These are phyloP conservation scores for Lachnellula suecica DNA, from an alignment of 2,329 filamentous ascomycete genomes.

Conservation along the genomic window DNA sequence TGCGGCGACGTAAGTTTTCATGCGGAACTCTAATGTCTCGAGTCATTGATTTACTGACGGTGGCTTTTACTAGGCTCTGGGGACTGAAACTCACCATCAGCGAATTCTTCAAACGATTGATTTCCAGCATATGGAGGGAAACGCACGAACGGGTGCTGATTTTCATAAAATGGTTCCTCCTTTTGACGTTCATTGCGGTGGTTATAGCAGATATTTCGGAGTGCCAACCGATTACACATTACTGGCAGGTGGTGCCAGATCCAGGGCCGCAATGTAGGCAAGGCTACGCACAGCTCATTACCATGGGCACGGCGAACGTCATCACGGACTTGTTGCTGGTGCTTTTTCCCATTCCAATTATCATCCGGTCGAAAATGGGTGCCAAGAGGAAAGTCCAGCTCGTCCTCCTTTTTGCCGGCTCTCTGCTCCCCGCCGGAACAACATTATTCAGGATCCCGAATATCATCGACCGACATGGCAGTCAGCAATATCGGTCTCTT, in stretches of 20 bases:
- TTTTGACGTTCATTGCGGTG: constrained; percentile 77
- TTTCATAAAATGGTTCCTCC: constrained; percentile 72
- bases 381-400: constrained; percentile 78
- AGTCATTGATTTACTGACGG: constrained; percentile 10
- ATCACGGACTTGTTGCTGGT: constrained; percentile 86
- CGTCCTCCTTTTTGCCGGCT: constrained; percentile 78
- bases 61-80: constrained; percentile 76
- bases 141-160: constrained; percentile 71
- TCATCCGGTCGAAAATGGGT: constrained; percentile 74
- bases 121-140: constrained; percentile 75
- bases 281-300: constrained; percentile 82
- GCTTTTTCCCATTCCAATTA: constrained; percentile 85
- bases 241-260: constrained; percentile 83
- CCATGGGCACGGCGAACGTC: constrained; percentile 87
- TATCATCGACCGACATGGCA: constrained; percentile 68
- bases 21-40: neutral
- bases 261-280: constrained; percentile 83
- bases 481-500: constrained; percentile 84
- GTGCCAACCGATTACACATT: constrained; percentile 73
- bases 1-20: constrained; percentile 76
- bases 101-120: constrained; percentile 87
- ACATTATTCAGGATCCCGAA: constrained; percentile 80
- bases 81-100: constrained; percentile 86
- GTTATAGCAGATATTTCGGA: constrained; percentile 80
- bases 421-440: constrained; percentile 74